Base-by-base conservation (phyloP, 192 early-diverging fungal species). In the Coemansia sp. region DNA sequence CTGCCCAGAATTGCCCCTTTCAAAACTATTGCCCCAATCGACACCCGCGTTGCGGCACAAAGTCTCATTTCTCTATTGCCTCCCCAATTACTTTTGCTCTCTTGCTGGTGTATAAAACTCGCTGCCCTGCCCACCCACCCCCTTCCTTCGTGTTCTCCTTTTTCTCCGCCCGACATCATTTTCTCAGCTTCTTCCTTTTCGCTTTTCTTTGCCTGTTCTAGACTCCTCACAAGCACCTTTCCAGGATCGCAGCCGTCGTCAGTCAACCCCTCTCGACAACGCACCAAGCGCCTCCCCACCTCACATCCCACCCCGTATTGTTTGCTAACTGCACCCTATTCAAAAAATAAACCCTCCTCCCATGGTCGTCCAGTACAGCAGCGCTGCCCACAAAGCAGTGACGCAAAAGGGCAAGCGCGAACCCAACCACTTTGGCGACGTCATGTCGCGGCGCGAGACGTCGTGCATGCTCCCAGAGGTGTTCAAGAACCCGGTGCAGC, bases 341-440 rank as follows among this genome's bases (percentile, higher is more conserved):
- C 52, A 7, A 3, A 45, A 46, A 46, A 46, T 13, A 40, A 7
- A 40, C 37, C 12, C 43, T 6, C 12, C 18, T 3, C 12, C 23
- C 21, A 79, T 80, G 77, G 77, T 80, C 18, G 72, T 80, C 37
- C 77, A 80, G 51, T 80, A 80, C 72, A 26, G 55, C 31, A 57
- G 55, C 30, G 29, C 55, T 15, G 56, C 34, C 49, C 55, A 58
- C 57, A 49, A 63, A n/a, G 9, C 63, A 59, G 12, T 51, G 8
- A 59, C 43, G 57, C 68, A 52, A 39, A 51, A 59, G 43, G 69
- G 65, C 62, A 75, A 76, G 67, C 35, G 29, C 18, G 74, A 77
- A 68, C 80, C 80, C 15, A 59, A 76, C 69, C 74, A 77, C 72
- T 77, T 74, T 74, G 80, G 80, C 68, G 80, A 82, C 52, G 75